phyloP scores from a whole-genome alignment of 139 green algal genomes.

The Astrephomene gubernaculifera region DNA sequence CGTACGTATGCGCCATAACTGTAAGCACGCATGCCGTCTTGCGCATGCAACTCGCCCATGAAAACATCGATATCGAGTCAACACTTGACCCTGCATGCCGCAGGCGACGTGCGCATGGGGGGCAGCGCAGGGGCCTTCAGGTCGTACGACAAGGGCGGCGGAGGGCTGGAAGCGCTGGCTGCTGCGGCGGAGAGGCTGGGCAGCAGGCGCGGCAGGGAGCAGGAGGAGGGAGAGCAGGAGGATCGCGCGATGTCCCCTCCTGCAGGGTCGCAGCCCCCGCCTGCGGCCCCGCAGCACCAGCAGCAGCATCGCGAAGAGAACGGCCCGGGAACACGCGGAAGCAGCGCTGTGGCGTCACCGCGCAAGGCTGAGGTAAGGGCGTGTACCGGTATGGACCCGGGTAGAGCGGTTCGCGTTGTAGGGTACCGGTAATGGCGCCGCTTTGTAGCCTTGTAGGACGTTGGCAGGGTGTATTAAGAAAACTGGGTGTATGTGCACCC shows the following conservation, averaged over 20 bases:
- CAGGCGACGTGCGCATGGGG: background rate
- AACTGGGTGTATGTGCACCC: background rate
- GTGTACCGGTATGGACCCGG: background rate
- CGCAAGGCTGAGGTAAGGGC: conserved; percentile 4
- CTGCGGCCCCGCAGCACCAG: background rate
- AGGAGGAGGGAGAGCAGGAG: background rate
- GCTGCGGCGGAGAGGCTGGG: background rate
- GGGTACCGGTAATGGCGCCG: background rate
- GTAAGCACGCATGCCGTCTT: background rate
- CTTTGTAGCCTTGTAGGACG: background rate
- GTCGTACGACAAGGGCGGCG: background rate
- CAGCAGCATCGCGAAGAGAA: background rate
- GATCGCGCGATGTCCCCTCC: background rate
- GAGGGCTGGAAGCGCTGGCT: conserved; percentile 11
- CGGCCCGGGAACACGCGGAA: background rate
- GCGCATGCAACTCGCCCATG: background rate
- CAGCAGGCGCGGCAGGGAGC: background rate
- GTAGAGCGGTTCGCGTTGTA: background rate
- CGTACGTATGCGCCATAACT: background rate
- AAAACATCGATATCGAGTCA: background rate
- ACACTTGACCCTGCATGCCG: background rate
- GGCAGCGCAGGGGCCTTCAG: background rate
- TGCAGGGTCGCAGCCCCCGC: background rate
- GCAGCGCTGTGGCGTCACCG: background rate
- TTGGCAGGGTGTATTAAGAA: background rate